Conservation (phyloP, 2,329 filamentous ascomycete species). For the Rhytidhysteron rufulum region DNA sequence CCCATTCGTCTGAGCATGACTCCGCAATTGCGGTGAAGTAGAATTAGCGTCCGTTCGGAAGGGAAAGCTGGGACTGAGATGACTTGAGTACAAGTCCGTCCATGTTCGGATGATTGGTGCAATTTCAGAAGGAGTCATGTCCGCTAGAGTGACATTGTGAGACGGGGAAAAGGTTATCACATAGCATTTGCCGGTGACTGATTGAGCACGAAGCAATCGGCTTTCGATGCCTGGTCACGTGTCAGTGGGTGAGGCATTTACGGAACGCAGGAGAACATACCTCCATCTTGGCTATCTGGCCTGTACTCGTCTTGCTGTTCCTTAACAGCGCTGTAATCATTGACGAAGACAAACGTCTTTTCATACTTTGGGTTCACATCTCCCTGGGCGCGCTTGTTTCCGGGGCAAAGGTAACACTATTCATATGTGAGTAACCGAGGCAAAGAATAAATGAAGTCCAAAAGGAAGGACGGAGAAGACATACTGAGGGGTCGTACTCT, state of each 20-base stretch:
- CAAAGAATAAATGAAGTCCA: slow-evolving; percentile 2
- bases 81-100: slow-evolving; percentile 82
- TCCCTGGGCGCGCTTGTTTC: slow-evolving; percentile 83
- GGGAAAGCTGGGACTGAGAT: slow-evolving; percentile 70
- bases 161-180: slow-evolving; percentile 90
- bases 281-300: slow-evolving; percentile 46
- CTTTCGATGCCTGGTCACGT: slow-evolving; percentile 62
- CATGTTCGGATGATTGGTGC: slow-evolving; percentile 82
- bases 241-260: slow-evolving; percentile 1
- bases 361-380: slow-evolving; percentile 83
- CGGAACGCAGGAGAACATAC: slow-evolving; percentile 30
- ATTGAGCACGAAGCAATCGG: slow-evolving; percentile 73
- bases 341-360: slow-evolving; percentile 89
- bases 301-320: slow-evolving; percentile 82
- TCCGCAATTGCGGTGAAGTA: slow-evolving; percentile 46
- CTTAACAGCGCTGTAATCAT: slow-evolving; percentile 96
- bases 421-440: slow-evolving; percentile 15
- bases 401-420: slow-evolving; percentile 90
- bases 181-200: slow-evolving; percentile 93
- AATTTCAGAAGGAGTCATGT: slow-evolving; percentile 74
- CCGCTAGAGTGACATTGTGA: slow-evolving; percentile 89
- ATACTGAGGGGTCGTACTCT: slow-evolving; percentile 67
- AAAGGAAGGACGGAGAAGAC: no score
- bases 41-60: slow-evolving; percentile 49
- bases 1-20: slow-evolving; percentile 39